Evolutionary conservation across 345 rosid genomes (phyloP).

Genomic region (Eucalyptus erythrocorys): DNA sequence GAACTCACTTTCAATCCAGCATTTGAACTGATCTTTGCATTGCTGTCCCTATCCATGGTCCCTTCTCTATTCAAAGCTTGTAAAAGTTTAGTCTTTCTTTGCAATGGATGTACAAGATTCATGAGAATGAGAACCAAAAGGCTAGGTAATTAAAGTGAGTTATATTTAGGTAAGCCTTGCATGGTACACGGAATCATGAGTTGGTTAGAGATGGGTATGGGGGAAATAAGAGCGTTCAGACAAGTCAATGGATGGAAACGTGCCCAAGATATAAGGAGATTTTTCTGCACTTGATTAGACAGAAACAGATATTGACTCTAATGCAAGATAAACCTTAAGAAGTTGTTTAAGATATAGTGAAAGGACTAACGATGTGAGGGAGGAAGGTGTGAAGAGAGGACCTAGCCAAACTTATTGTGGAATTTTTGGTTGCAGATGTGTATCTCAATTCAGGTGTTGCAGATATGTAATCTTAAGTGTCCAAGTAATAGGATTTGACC

Average conservation of each 20-base stretch:
- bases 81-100: not conserved
- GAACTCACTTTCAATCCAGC: constrained; percentile 20
- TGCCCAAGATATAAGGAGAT: not conserved
- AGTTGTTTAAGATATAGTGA: not conserved
- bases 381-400: not conserved
- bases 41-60: constrained; percentile 12
- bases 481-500: not conserved
- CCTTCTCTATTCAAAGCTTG: not conserved
- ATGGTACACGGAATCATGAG: not conserved
- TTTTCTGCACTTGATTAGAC: not conserved
- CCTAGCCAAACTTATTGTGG: not conserved
- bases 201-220: not conserved
- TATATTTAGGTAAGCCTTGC: not conserved
- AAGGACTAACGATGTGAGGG: not conserved
- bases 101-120: not conserved
- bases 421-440: not conserved
- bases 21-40: constrained; percentile 5
- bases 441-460: not conserved
- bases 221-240: not conserved
- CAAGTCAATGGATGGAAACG: not conserved
- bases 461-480: not conserved
- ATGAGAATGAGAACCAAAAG: not conserved
- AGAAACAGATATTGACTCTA: not conserved
- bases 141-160: not conserved
- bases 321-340: not conserved